Percentiles rank a stretch among this genome's conserved stretches.
phyloP scores from a whole-genome alignment of 2,329 filamentous ascomycete species.

The Colletotrichum lentis region DNA sequence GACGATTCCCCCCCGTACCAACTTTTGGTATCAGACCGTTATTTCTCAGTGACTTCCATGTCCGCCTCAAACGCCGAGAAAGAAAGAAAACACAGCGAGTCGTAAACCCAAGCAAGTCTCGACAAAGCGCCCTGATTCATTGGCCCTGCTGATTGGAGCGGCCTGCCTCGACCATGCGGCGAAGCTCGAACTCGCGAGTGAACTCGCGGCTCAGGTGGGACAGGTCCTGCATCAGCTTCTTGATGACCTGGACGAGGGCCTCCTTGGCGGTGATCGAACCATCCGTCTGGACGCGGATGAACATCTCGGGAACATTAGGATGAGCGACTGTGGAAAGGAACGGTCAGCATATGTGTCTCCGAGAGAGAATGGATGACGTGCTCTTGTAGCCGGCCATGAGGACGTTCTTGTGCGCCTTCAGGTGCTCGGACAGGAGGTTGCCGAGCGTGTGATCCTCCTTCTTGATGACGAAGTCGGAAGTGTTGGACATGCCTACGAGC shows the following conservation, averaged over 20 bases:
- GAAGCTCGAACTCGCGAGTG: conserved; percentile 88
- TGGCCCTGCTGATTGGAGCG: conserved; percentile 54
- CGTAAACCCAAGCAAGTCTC: not conserved
- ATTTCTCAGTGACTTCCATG: conserved; percentile 27
- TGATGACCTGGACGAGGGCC: conserved; percentile 81
- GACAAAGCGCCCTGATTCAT: not conserved
- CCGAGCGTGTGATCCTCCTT: conserved; percentile 97
- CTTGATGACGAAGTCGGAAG: conserved; percentile 92
- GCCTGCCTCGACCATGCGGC: conserved; percentile 79
- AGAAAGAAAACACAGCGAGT: conserved; percentile 23
- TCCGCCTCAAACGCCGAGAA: conserved; percentile 41
- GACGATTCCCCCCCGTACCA: conserved; percentile 17
- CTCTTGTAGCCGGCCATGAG: conserved; percentile 93
- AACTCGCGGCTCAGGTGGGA: conserved; percentile 85
- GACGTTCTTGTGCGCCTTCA: conserved; percentile 84
- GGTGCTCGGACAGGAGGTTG: conserved; percentile 85
- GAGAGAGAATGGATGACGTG: conserved; percentile 49
- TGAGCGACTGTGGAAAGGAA: conserved; percentile 56
- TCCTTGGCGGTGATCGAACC: conserved; percentile 89
- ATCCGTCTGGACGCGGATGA: conserved; percentile 89
- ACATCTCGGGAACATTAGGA: conserved; percentile 67
- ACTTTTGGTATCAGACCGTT: conserved; percentile 28
- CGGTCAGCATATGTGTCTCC: conserved; percentile 33
- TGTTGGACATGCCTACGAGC: conserved; percentile 83
- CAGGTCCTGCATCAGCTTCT: conserved; percentile 82